Base-by-base conservation (phyloP, 2,329 filamentous ascomycete species). In the Aspergillus spinulosporus region DNA sequence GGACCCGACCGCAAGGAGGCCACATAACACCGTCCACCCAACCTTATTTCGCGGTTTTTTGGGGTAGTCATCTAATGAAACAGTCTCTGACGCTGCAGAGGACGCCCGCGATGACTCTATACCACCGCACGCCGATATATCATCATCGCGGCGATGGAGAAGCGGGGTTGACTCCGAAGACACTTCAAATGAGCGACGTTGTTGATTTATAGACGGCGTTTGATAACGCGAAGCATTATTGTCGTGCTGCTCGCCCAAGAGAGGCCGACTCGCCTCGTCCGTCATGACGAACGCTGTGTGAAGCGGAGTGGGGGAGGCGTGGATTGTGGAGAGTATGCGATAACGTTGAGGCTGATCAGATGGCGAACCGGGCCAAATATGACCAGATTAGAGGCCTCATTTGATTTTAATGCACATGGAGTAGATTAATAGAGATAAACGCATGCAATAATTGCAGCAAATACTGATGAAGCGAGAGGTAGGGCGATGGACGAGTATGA, bases 1-100 rank as follows among this genome's bases (percentile, higher is more conserved):
- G 5, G 86, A 66, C 1, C 84, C 63, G 48, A 66, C 21, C 21
- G 82, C 88, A 6, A 97, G 76, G 2, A 88, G 56, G 1, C 81
- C 64, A 59, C 96, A 84, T 31, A 92, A 88, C 39, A 95, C 80
- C 6, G 90, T 88, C 90, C 90, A 96, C 76, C 86, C 79, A 62
- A 79, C 77, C 26, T 64, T 61, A 26, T 57, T 61, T 15, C 59
- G 62, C 34, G 62, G 63, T 56, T 68, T 67, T 31, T 57, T 59
- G 5, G 56, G 32, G 3, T 53, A 49, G 12, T 49, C 54, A n/a
- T 66, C 62, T 6, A 57, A 31, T 1, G 63, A 60, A 15, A 59
- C 52, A 28, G 58, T 58, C 21, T 52, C 54, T 12, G 67, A 66
- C 6, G 57, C 53, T 12, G 64, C 52, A 40, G 68, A 67, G 43